Conservation (phyloP, 345 rosid genomes). For the Limnanthes douglasii region DNA sequence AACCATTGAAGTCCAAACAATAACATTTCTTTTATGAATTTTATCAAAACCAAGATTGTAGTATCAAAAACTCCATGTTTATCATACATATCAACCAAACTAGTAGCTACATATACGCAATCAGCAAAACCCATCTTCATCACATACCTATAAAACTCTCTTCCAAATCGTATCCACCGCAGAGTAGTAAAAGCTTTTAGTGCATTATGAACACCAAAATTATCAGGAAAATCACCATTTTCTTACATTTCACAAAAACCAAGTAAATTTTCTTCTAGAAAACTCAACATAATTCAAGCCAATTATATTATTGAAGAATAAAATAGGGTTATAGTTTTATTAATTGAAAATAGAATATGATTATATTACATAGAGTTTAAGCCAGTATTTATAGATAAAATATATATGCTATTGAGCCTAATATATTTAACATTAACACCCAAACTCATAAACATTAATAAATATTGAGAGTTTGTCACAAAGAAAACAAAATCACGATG, state of each 20-base stretch:
- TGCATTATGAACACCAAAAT: conserved; percentile 57
- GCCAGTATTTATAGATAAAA: too few species aligned
- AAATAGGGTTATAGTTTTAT: too few species aligned
- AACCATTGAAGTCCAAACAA: conserved; percentile 55
- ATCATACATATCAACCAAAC: conserved; percentile 52
- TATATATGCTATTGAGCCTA: too few species aligned
- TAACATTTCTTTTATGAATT: conserved; percentile 32
- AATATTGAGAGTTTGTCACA: too few species aligned
- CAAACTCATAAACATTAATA: too few species aligned
- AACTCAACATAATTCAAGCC: too few species aligned
- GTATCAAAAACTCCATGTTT: conserved; percentile 42
- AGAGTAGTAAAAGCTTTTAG: conserved; percentile 60
- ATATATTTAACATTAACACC: too few species aligned
- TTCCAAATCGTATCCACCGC: conserved; percentile 38
- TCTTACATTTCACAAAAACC: conserved; percentile 46
- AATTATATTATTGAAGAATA: too few species aligned
- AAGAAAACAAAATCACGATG: too few species aligned
- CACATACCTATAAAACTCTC: conserved; percentile 52
- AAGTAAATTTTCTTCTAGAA: conserved; percentile 28
- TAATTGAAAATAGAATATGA: too few species aligned
- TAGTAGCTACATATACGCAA: conserved; percentile 63
- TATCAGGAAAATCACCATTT: conserved; percentile 40
- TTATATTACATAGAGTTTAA: too few species aligned
- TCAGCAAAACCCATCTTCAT: conserved; percentile 32
- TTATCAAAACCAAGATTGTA: conserved; percentile 46